A percentile compares a stretch with the other conserved stretches of the same genome.
Conservation (phyloP, 2,329 filamentous ascomycete species). For the Fusarium udum region DNA sequence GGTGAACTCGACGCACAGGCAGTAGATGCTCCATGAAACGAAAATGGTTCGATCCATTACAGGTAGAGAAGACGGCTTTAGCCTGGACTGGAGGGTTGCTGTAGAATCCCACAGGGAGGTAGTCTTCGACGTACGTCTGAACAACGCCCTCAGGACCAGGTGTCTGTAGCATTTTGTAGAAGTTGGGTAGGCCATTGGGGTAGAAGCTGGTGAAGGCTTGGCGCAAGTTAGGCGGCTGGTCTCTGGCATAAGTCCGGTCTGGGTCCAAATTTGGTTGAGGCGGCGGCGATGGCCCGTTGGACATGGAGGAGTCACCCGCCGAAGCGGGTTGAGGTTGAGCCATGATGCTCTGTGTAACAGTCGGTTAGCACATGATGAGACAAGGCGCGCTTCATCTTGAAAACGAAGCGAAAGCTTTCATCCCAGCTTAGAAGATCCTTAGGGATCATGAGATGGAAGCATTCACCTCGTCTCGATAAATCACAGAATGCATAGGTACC, state of each 20-base stretch:
- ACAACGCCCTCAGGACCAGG: conserved; percentile 37
- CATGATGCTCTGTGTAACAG: conserved; percentile 26
- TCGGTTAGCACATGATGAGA: conserved; percentile 13
- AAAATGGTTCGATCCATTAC: conserved; percentile 43
- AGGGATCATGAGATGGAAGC: background rate
- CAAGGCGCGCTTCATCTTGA: background rate
- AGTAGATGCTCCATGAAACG: conserved; percentile 44
- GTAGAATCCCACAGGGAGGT: conserved; percentile 52
- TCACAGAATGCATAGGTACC: background rate
- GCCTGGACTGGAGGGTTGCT: conserved; percentile 44
- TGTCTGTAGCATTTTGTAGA: conserved; percentile 48
- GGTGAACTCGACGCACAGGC: conserved; percentile 43
- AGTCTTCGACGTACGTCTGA: conserved; percentile 49
- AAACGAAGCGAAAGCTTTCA: background rate
- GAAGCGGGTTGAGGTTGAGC: conserved; percentile 4
- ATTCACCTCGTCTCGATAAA: background rate
- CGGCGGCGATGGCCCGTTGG: conserved; percentile 24
- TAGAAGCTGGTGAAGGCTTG: conserved; percentile 46
- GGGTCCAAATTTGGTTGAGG: conserved; percentile 27
- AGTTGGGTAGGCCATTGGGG: conserved; percentile 48
- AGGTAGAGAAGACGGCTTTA: conserved; percentile 54
- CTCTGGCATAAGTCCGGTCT: conserved; percentile 35
- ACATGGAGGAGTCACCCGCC: conserved; percentile 10
- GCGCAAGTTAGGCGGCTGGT: conserved; percentile 39
- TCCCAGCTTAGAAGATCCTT: background rate